Percentiles rank a stretch among this genome's conserved stretches.
Evolutionary conservation across 2,329 filamentous ascomycete genomes (phyloP).

Genomic region (Diaporthe destruens): DNA sequence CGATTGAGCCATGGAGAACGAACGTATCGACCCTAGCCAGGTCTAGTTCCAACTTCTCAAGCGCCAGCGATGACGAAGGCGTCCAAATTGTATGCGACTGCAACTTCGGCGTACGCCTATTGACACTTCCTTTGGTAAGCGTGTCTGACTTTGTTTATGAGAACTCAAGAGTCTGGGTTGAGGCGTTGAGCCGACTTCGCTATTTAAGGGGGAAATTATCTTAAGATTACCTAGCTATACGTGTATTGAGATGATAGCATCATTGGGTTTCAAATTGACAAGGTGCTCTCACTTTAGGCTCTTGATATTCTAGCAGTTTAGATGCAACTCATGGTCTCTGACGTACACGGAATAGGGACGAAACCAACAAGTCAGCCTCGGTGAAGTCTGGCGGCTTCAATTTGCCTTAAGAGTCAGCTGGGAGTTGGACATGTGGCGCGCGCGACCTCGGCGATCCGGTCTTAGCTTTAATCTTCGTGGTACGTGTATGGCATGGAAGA

Average conservation of each 20-base stretch:
- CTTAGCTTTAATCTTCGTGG: constrained; percentile 2
- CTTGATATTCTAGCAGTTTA: not conserved
- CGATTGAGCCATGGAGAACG: not conserved
- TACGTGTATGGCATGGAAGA: constrained; percentile 1
- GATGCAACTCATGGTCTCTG: not conserved
- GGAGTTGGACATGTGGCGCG: constrained; percentile 2
- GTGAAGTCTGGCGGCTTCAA: constrained; percentile 48
- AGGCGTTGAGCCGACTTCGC: no score
- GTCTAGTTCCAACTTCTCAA: not conserved
- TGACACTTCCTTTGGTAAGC: not conserved
- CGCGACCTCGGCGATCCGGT: constrained; percentile 7
- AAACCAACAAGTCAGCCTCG: constrained; percentile 64
- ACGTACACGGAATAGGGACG: no score
- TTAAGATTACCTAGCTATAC: no score
- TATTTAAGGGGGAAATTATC: no score
- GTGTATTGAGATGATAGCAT: no score
- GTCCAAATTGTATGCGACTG: not conserved
- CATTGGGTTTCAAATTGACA: not conserved
- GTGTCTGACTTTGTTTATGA: not conserved
- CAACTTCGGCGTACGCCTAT: not conserved
- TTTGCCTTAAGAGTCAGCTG: not conserved
- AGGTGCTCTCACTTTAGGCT: not conserved
- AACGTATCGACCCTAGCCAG: not conserved
- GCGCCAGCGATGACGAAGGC: not conserved
- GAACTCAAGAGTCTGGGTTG: not conserved